phyloP scores from a whole-genome alignment of 2,329 filamentous ascomycete genomes.

The Alternaria panax region DNA sequence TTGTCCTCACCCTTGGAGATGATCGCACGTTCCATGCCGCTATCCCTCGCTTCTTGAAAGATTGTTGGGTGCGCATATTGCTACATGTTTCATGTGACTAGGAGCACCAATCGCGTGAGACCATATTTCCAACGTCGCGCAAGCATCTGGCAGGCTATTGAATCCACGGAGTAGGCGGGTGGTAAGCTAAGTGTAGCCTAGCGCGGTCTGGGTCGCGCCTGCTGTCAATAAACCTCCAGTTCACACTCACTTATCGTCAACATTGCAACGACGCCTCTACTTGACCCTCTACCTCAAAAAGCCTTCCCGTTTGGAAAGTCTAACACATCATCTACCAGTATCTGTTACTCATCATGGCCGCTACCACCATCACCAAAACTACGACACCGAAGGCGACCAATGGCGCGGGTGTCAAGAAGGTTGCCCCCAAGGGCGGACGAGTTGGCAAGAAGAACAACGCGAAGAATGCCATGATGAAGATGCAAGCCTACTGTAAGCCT shows the following conservation, averaged over 20 bases:
- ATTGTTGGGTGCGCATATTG: conserved; percentile 12
- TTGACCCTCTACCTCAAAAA: background rate
- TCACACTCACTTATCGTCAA: conserved; percentile 12
- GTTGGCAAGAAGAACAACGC: conserved; percentile 35
- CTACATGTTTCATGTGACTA: conserved; percentile 19
- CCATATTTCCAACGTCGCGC: conserved; percentile 8
- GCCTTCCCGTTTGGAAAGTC: background rate
- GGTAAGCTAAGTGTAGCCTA: conserved; percentile 12
- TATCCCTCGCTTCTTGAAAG: conserved; percentile 10
- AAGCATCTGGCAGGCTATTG: conserved; percentile 14
- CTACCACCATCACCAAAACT: conserved; percentile 33
- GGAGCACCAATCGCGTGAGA: conserved; percentile 17
- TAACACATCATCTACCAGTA: conserved; percentile 1
- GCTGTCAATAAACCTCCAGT: conserved; percentile 25
- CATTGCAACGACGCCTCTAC: conserved; percentile 9
- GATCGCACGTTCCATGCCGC: conserved; percentile 2
- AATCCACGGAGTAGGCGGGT: conserved; percentile 12
- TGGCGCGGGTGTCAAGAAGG: conserved; percentile 41
- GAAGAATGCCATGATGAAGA: conserved; percentile 41
- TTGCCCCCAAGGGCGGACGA: conserved; percentile 23
- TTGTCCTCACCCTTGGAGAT: background rate
- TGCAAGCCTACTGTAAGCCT: conserved; percentile 48
- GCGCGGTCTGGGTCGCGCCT: conserved; percentile 15
- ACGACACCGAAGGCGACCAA: conserved; percentile 33
- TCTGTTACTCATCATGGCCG: conserved; percentile 30